Evolutionary conservation across 1,284 basidiomycete species (phyloP), one percentile per base, ranked within the genome.

Genomic region (Chondrostereum purpureum): DNA sequence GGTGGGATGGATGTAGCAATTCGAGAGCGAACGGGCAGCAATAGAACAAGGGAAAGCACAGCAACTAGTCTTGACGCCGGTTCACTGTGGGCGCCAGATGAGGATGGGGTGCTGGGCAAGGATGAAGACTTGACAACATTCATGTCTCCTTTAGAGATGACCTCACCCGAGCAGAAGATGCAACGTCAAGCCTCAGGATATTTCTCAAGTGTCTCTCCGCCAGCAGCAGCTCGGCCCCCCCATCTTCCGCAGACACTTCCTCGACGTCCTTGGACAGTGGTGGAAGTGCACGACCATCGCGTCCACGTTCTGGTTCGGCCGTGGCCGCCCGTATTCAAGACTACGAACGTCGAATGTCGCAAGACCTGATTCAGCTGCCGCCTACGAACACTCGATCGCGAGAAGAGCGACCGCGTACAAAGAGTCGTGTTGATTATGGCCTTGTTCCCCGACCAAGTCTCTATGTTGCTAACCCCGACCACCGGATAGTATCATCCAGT

Each of bases 1-100:
- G 82, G 73, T 4, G 75, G 68, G 18, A 75, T 85, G 70, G 81
- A 83, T 60, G 80, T 88, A 40, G 71, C 78, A 20, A 79, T 83
- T 60, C 67, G 80, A 45, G 67, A 71, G 18, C 70, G 70, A 42
- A 66, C 67, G 14, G 27, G 27, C 27, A 68, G 60, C 45, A 59
- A 56, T 37, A 55, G 56, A 36, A 59, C 58, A 3, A 59, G 57
- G 22, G 52, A 48, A 16, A 68, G 63, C 48, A 63, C 55, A 20
- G 58, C 55, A 24, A 60, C 60, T 13, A 58, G 52, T 33, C 42
- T 44, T 20, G 35, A 19, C 18, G 31, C 12, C 10, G 37, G 24
- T 17, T 21, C 4, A n/a, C 18, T 23, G 13, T 50, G 50, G 50
- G 14, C 42, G 12, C 33, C 46, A 11, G 48, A 52, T 34, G 48